phyloP scores from a whole-genome alignment of 129 eudicot genomes.

The Tagetes erecta region DNA sequence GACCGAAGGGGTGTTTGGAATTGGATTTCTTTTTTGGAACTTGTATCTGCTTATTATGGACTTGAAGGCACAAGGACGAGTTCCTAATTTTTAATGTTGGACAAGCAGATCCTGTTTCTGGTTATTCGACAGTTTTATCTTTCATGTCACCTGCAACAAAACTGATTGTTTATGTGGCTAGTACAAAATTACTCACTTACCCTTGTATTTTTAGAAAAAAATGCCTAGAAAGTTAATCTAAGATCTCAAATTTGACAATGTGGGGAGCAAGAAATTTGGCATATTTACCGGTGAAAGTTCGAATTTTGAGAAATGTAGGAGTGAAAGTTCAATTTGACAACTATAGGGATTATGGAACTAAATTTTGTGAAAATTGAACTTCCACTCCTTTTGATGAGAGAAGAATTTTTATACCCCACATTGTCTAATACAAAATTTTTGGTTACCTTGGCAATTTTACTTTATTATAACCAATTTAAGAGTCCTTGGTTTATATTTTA shows the following conservation, averaged over 20 bases:
- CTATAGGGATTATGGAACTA: too few relatives aligned
- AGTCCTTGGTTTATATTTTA: background rate
- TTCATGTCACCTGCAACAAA: background rate
- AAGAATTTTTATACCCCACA: background rate
- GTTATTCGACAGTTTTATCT: background rate
- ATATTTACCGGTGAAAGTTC: background rate
- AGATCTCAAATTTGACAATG: background rate
- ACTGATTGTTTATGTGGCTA: background rate
- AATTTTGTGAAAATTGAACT: background rate
- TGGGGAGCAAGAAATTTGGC: background rate
- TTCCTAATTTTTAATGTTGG: background rate
- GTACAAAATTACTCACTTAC: background rate
- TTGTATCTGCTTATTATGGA: background rate
- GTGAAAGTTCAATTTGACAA: background rate
- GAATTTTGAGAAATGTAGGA: background rate
- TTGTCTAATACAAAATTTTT: background rate
- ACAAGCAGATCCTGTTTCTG: background rate
- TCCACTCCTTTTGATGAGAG: background rate
- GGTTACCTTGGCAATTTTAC: background rate
- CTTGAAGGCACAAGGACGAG: background rate
- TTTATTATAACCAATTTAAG: background rate
- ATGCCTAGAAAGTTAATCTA: background rate
- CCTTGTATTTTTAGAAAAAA: background rate
- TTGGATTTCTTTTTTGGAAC: background rate
- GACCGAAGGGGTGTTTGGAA: background rate